A percentile compares a stretch with the other conserved stretches of the same genome.
These are phyloP conservation scores for Aurifilum marmelostoma DNA, from an alignment of 2,329 filamentous ascomycete species.

Conservation along the genomic window DNA sequence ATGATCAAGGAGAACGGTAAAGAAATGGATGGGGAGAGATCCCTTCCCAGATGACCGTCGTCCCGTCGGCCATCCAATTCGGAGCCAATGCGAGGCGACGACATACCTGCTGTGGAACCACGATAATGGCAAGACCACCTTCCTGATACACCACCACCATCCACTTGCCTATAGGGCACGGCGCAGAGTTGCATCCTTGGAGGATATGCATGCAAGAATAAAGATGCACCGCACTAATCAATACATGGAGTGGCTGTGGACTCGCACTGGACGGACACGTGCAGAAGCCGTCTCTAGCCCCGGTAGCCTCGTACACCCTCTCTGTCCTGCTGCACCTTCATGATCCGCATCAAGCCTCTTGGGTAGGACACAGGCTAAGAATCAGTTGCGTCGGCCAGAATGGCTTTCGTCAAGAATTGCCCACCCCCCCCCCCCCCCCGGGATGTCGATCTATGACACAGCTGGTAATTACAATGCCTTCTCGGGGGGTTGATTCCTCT, in stretches of 20 bases:
- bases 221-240: background rate
- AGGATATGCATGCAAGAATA: background rate
- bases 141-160: conserved; percentile 6
- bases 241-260: background rate
- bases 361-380: background rate
- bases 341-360: background rate
- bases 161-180: background rate
- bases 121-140: conserved; percentile 11
- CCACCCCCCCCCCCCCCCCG: too few species aligned
- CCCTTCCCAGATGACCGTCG: background rate
- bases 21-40: too few species aligned
- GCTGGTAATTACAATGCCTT: too few species aligned
- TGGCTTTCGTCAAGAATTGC: too few species aligned
- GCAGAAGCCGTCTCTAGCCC: background rate
- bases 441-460: background rate
- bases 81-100: background rate
- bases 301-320: background rate
- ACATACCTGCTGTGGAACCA: background rate
- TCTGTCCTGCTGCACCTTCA: background rate
- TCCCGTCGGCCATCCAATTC: background rate
- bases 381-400: background rate
- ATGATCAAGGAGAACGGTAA: background rate
- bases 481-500: background rate
- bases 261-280: background rate
- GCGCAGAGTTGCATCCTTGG: background rate